Percentiles rank a stretch among this genome's conserved stretches.
phyloP scores from a whole-genome alignment of 768 basidiomycete species.

The Phaffia australis region DNA sequence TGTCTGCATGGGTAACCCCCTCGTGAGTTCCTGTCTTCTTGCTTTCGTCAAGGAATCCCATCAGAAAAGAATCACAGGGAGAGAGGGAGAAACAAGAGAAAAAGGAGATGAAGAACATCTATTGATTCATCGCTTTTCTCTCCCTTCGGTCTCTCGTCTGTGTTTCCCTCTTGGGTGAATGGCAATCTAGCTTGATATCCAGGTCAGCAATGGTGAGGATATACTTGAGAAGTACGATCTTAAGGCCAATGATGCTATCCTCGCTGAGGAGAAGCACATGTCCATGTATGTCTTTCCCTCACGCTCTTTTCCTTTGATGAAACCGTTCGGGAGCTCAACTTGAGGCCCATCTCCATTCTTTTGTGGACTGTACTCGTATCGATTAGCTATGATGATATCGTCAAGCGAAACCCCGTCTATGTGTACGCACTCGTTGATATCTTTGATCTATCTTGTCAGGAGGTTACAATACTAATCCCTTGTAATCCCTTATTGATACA shows the following conservation, averaged over 20 bases:
- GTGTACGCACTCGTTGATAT: constrained; percentile 52
- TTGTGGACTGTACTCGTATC: background rate
- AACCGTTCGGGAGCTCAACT: too few relatives aligned
- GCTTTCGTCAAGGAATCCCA: background rate
- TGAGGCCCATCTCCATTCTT: background rate
- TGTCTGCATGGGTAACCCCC: constrained; percentile 89
- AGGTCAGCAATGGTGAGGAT: constrained; percentile 61
- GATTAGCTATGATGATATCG: constrained; percentile 75
- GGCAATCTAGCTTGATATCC: constrained; percentile 54
- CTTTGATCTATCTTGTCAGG: too few relatives aligned
- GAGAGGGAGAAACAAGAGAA: background rate
- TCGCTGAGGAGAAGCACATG: constrained; percentile 77
- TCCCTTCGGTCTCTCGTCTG: background rate
- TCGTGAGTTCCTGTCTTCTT: constrained; percentile 44
- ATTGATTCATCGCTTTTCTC: background rate
- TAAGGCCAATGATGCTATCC: constrained; percentile 89
- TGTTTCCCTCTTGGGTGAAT: background rate
- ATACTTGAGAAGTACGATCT: constrained; percentile 81
- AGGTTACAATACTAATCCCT: too few relatives aligned
- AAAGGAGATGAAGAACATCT: background rate
- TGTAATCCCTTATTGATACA: too few relatives aligned
- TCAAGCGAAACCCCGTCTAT: constrained; percentile 53
- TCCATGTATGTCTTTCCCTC: constrained; percentile 33
- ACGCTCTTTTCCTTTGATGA: background rate
- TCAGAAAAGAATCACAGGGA: background rate